These are phyloP conservation scores for Trichophyton schoenleinii DNA, from an alignment of 2,329 filamentous ascomycete species.

Conservation along the genomic window DNA sequence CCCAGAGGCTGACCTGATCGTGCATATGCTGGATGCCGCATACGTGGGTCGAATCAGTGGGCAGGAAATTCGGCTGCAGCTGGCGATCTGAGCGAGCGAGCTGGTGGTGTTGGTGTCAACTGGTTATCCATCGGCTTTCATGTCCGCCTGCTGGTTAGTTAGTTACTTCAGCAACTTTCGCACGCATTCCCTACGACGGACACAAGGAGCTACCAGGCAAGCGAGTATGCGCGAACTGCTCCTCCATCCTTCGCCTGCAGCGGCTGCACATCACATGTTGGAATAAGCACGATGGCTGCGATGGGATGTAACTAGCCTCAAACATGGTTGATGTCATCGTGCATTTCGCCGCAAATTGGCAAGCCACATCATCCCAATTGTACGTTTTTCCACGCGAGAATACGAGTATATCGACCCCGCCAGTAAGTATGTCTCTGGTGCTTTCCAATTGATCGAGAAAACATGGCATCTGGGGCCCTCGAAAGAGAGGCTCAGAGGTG, in stretches of 20 bases:
- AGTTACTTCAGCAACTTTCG: background rate
- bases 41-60: background rate
- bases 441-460: background rate
- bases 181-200: too few species aligned
- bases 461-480: background rate
- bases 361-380: constrained; percentile 2
- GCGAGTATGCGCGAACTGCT: background rate
- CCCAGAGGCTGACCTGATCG: background rate
- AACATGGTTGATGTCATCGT: background rate
- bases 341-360: background rate
- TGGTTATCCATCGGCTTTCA: background rate
- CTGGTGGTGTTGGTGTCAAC: background rate
- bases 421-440: background rate
- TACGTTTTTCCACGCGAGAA: constrained; percentile 3
- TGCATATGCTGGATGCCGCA: background rate
- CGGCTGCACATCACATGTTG: background rate
- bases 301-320: background rate
- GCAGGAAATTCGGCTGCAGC: background rate
- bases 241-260: background rate
- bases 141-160: background rate
- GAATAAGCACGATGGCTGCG: background rate
- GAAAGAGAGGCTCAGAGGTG: background rate
- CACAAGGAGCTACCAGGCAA: background rate
- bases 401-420: background rate
- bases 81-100: background rate